These are phyloP conservation scores for Fraxinus dipetala DNA, from an alignment of 305 asterid species.

Conservation along the genomic window DNA sequence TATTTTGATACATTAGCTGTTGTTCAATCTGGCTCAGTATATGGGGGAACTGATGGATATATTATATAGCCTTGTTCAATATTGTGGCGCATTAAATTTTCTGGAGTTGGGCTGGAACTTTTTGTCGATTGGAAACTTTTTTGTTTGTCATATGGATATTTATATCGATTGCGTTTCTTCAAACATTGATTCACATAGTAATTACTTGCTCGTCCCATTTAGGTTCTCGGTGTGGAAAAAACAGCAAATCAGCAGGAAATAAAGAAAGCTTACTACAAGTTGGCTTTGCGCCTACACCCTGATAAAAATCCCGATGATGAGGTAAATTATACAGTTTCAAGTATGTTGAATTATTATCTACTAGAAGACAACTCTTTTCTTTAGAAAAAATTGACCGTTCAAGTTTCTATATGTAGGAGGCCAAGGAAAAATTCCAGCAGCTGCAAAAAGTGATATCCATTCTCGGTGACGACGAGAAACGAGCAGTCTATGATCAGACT, in stretches of 20 bases:
- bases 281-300: slow-evolving; percentile 85
- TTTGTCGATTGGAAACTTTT: neutral
- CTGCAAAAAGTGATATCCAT: slow-evolving; percentile 86
- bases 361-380: neutral
- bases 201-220: slow-evolving; percentile 13
- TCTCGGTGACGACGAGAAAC: slow-evolving; percentile 89
- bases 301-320: slow-evolving; percentile 86
- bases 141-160: neutral
- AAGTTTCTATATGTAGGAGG: slow-evolving; percentile 48
- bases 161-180: neutral
- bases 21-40: neutral
- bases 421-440: slow-evolving; percentile 93
- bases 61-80: neutral
- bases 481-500: slow-evolving; percentile 92
- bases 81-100: neutral
- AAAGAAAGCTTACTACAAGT: slow-evolving; percentile 78
- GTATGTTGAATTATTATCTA: slow-evolving; percentile 9
- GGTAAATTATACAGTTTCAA: slow-evolving; percentile 36
- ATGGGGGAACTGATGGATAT: neutral
- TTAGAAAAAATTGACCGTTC: slow-evolving; percentile 4
- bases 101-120: neutral
- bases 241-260: slow-evolving; percentile 78
- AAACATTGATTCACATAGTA: slow-evolving; percentile 3
- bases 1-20: neutral
- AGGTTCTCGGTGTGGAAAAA: slow-evolving; percentile 82